Evolutionary conservation across 2,329 filamentous ascomycete species (phyloP).

Genomic region (Cladosporium halotolerans): DNA sequence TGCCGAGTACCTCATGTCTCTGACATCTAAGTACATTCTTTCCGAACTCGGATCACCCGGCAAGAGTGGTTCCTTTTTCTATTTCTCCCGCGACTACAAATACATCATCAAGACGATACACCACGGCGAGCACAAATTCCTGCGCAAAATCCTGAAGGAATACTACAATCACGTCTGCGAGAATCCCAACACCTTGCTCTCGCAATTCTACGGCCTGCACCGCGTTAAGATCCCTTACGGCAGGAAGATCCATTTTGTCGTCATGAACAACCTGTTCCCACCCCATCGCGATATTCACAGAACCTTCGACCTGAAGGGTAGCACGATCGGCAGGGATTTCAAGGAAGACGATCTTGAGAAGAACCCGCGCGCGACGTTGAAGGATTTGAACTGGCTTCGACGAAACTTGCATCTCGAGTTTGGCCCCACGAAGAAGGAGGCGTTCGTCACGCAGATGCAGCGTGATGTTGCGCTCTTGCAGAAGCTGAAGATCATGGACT

Average conservation of each 20-base stretch:
- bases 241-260: conserved; percentile 97
- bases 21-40: conserved; percentile 97
- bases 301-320: conserved; percentile 95
- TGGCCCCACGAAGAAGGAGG: conserved; percentile 76
- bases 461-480: conserved; percentile 82
- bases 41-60: conserved; percentile 95
- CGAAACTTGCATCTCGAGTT: conserved; percentile 80
- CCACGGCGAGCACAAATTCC: conserved; percentile 84
- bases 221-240: conserved; percentile 97
- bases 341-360: conserved; percentile 78
- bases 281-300: conserved; percentile 95
- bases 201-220: conserved; percentile 95
- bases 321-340: conserved; percentile 87
- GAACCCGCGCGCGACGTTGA: conserved; percentile 88
- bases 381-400: conserved; percentile 94
- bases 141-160: conserved; percentile 76
- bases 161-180: conserved; percentile 90
- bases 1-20: conserved; percentile 94
- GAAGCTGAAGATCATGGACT: conserved; percentile 94
- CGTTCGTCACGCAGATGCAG: conserved; percentile 85
- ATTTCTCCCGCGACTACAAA: conserved; percentile 98
- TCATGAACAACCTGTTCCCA: conserved; percentile 99
- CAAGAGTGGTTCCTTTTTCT: conserved; percentile 99
- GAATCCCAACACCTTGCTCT: conserved; percentile 94
- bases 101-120: conserved; percentile 99